Base-by-base conservation (phyloP, 2,329 filamentous ascomycete genomes). In the Fusarium oligoseptatum region DNA sequence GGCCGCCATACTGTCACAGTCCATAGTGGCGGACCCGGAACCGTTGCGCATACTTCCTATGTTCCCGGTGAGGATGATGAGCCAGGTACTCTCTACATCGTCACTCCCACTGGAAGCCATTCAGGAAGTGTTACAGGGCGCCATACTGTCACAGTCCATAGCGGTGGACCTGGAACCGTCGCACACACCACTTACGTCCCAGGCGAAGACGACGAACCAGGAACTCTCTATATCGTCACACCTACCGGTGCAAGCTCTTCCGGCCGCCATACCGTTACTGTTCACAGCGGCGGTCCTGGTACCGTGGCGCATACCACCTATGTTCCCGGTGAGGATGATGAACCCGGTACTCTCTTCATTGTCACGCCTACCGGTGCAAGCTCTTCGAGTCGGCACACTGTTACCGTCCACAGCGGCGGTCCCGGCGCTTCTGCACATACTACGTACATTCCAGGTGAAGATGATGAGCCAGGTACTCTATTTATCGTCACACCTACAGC, bases 401-500 rank as follows among this genome's bases (percentile, higher is more conserved):
- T 56, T 22, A 56, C 50, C 6, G 37, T 48, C 17, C 41, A 41
- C 8, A 55, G 61, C n/a, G 48, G 45, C 17, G 61, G 45, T 4
- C 20, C 61, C 15, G 61, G 22, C 9, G 15, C 56, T 3, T 4
- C 15, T 3, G 52, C 50, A 3, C 32, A 64, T 2, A 71, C 69
- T 0, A 22, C 45, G 2, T 71, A 67, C 0, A 24, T 71, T 2
- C 37, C 68, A 3, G 60, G 60, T 0, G 57, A 56, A 32, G 64
- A 70, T 4, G 68, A 57, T 0, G 69, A 71, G 5, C 65, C 29
- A 5, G 69, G 65, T 20, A 63, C 61, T 1, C 3, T 72, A 1
- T 50, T 72, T 20, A 56, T 72, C 4, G 60, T 72, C 1, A 72
- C 65, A 0, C 69, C 65, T n/a, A 52, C 48, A n/a, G 48, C 3